These are phyloP conservation scores for Phytopythium litorale DNA, from an alignment of 352 stramenopile species.

Conservation along the genomic window DNA sequence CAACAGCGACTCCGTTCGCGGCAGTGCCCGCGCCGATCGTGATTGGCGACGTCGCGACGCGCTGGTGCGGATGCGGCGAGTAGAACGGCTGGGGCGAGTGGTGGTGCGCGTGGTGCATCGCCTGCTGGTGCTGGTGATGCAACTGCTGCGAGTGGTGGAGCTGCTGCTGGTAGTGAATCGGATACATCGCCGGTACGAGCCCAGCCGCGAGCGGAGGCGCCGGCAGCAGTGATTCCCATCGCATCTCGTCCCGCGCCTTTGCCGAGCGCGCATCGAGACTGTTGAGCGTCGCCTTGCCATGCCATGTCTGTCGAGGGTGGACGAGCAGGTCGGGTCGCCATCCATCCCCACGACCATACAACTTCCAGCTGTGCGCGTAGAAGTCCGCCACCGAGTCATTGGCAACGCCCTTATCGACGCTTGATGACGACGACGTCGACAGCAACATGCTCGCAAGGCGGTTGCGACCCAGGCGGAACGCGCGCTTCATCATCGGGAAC, in stretches of 20 bases:
- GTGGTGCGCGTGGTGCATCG: conserved; percentile 32
- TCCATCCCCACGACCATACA: conserved; percentile 67
- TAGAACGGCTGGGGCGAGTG: conserved; percentile 28
- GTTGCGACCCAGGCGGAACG: conserved; percentile 54
- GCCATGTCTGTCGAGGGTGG: conserved; percentile 74
- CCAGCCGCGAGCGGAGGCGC: conserved; percentile 1
- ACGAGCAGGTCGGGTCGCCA: conserved; percentile 79
- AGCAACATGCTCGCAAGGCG: conserved; percentile 39
- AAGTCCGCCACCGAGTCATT: conserved; percentile 18
- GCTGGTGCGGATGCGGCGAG: conserved; percentile 11
- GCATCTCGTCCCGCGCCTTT: conserved; percentile 21
- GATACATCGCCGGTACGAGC: conserved; percentile 10
- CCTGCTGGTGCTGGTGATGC: conserved; percentile 27
- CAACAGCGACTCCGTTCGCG: neutral
- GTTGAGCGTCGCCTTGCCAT: conserved; percentile 15
- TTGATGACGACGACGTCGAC: conserved; percentile 13
- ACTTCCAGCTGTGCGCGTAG: conserved; percentile 54
- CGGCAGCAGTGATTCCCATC: conserved; percentile 34
- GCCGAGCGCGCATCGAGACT: conserved; percentile 14
- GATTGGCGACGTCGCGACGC: conserved; percentile 6
- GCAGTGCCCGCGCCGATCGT: neutral
- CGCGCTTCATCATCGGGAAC: conserved; percentile 70
- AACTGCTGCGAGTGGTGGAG: conserved; percentile 31
- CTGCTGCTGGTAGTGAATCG: conserved; percentile 19
- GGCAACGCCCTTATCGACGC: neutral